A percentile compares a stretch with the other conserved stretches of the same genome.
These are phyloP conservation scores for Didymosphaeria variabile DNA, from an alignment of 2,329 filamentous ascomycete species.

Conservation along the genomic window DNA sequence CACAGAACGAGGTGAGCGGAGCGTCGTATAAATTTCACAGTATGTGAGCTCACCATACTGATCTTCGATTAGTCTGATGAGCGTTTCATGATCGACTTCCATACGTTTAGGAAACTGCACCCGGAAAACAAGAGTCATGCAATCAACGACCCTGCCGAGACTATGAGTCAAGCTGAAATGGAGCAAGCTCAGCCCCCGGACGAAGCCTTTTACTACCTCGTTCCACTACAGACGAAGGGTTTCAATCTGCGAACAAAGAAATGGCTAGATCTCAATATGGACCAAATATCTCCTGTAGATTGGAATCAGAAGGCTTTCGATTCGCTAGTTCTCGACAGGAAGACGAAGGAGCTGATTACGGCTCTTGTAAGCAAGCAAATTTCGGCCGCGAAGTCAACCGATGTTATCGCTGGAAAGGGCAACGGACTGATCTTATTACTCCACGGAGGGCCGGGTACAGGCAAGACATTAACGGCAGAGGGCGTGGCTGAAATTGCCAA, in stretches of 20 bases:
- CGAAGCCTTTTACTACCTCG: slow-evolving; percentile 18
- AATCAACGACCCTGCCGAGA: slow-evolving; percentile 2
- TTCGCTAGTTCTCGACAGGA: slow-evolving; percentile 55
- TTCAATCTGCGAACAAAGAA: slow-evolving; percentile 23
- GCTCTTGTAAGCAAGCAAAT: slow-evolving; percentile 47
- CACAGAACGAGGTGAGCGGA: slow-evolving; percentile 10
- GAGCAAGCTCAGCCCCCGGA: slow-evolving; percentile 16
- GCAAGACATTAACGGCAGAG: slow-evolving; percentile 26
- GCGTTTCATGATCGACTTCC: slow-evolving; percentile 23
- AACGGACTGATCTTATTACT: slow-evolving; percentile 40
- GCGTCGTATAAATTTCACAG: neutral
- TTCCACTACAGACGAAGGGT: slow-evolving; percentile 18
- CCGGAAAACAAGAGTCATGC: slow-evolving; percentile 9
- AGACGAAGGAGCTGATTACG: slow-evolving; percentile 60
- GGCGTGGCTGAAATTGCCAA: slow-evolving; percentile 18
- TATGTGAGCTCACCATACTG: neutral
- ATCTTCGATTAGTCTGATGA: slow-evolving; percentile 16
- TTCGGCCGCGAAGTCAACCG: slow-evolving; percentile 15
- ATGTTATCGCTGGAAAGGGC: slow-evolving; percentile 58
- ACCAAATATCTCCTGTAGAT: slow-evolving; percentile 13
- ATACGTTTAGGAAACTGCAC: slow-evolving; percentile 21
- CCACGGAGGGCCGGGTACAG: slow-evolving; percentile 38
- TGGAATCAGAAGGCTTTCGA: slow-evolving; percentile 19
- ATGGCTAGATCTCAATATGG: slow-evolving; percentile 21
- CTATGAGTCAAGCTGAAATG: slow-evolving; percentile 13